A percentile compares a stretch with the other conserved stretches of the same genome.
Evolutionary conservation across 495 filamentous ascomycete species (phyloP).

Genomic region (Annulohypoxylon maeteangense): DNA sequence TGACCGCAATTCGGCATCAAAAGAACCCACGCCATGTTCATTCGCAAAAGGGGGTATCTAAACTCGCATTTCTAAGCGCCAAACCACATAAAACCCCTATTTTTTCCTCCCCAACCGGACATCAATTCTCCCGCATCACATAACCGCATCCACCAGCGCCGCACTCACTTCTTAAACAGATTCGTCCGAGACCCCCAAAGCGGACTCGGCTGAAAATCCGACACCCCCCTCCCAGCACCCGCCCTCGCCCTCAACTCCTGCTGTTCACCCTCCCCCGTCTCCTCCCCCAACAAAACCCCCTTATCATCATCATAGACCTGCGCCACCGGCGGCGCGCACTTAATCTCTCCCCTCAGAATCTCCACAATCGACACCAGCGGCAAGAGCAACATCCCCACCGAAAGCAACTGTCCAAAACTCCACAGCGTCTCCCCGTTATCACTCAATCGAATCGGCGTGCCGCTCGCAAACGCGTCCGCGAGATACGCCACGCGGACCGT

Average conservation of each 20-base stretch:
- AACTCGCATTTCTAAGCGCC: background rate
- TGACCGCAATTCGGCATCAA: background rate
- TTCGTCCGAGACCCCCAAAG: conserved; percentile 48
- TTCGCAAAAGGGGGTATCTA: conserved; percentile 28
- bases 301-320: conserved; percentile 41
- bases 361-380: conserved; percentile 65
- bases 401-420: conserved; percentile 68
- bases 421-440: conserved; percentile 64
- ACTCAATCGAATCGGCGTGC: conserved; percentile 50
- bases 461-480: conserved; percentile 62
- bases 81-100: background rate
- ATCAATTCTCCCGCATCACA: background rate
- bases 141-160: too few species aligned
- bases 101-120: background rate
- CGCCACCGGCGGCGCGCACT: conserved; percentile 52
- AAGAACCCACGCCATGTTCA: conserved; percentile 3
- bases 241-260: conserved; percentile 34
- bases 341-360: conserved; percentile 64
- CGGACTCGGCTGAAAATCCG: conserved; percentile 54
- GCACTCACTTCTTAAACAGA: conserved; percentile 42
- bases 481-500: conserved; percentile 61
- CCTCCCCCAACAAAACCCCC: conserved; percentile 26
- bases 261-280: background rate
- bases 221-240: conserved; percentile 15
- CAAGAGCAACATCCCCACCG: conserved; percentile 62